Evolutionary conservation across 2,329 filamentous ascomycete species (phyloP), one percentile per base, ranked within the genome.

Genomic region (Fusarium sp.): DNA sequence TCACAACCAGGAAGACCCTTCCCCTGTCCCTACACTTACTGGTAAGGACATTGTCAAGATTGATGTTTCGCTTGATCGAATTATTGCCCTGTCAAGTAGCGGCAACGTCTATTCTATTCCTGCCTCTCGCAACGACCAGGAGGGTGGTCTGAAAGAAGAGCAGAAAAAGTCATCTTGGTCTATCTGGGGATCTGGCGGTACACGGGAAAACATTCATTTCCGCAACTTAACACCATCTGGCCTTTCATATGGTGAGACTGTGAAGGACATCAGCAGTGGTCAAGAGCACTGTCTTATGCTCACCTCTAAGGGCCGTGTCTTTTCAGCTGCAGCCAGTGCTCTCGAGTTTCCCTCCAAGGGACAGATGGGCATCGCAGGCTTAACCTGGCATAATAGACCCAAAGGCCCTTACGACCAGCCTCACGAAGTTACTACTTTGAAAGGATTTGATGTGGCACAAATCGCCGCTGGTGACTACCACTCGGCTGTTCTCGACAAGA

Each of bases 391-490:
- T 3, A 94, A 89, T 3, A 87, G 93, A 18, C 94, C 94, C 2
- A 78, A 84, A 40, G 94, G 93, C 0, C 83, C 92, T 1, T 96
- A 92, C 72, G 94, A 98, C 73, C 85, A 90, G 71, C 90, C 92
- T 2, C 92, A 97, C 73, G 93, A 97, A 76, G 84, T 99, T 53
- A 84, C 82, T 3, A 88, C 86, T 0, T 82, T 97, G 4, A 87
- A 87, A 56, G 91, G 90, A 7, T 91, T 90, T 67, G 85, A 91
- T 6, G 88, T 96, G 43, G 80, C 83, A 7, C 86, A 92, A 68
- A 90, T 98, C 58, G 94, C 95, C 2, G 83, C 93, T 3, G 96
- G 96, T 23, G 94, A 97, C 75, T 89, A 90, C 69, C 96, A 99
- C 80, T 97, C 93, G 6, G 81, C 96, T 3, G 91, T 89, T 1